These are phyloP conservation scores for Meyerozyma sp. DNA, from an alignment of 1,139 yeast species.

Conservation along the genomic window DNA sequence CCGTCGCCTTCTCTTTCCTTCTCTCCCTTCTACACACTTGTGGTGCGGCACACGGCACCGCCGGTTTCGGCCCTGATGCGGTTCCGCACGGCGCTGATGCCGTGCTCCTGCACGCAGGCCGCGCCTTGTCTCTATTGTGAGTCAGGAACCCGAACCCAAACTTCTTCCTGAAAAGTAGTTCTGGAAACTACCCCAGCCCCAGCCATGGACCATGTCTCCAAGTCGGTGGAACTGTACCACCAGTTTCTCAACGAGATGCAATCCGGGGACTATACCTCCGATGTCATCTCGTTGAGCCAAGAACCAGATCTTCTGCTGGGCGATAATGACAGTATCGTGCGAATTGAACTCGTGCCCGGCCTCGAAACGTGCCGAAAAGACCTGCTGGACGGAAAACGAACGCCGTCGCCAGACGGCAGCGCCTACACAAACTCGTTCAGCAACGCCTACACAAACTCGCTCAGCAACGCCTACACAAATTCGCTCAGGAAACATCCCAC, in stretches of 20 bases:
- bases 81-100: background rate
- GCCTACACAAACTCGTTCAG: too few relatives aligned
- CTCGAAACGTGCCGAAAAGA: background rate
- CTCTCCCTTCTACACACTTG: too few relatives aligned
- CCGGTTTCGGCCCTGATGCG: background rate
- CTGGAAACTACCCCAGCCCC: background rate
- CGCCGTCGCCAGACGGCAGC: background rate
- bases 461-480: too few relatives aligned
- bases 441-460: too few relatives aligned
- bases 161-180: background rate
- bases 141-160: background rate
- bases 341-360: background rate
- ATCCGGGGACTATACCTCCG: slow-evolving; percentile 16
- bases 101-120: background rate
- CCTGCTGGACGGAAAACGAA: background rate
- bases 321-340: slow-evolving; percentile 2
- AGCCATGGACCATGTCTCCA: background rate
- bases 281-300: slow-evolving; percentile 3
- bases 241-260: slow-evolving; percentile 29
- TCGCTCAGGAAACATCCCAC: too few relatives aligned
- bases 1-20: too few relatives aligned
- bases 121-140: background rate
- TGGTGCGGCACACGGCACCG: background rate
- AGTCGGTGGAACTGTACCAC: slow-evolving; percentile 24
- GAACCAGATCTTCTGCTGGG: slow-evolving; percentile 1